Conservation (phyloP, 2,329 filamentous ascomycete species). For the Arthrobotrys pseudoclavata region DNA sequence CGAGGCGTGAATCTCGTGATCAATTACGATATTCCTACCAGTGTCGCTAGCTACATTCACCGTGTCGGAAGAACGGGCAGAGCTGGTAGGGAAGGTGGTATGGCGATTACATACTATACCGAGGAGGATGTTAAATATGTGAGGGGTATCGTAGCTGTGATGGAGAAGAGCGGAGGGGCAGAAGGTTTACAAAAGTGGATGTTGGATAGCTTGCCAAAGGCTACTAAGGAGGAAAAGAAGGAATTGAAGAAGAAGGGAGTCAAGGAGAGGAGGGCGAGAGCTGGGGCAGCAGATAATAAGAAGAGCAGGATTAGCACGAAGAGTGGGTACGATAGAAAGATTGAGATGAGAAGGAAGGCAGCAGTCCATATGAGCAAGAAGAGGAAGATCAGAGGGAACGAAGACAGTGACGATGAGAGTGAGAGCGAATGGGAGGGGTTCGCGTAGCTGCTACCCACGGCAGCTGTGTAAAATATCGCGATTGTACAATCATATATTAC, state of each 20-base stretch:
- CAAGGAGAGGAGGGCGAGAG: conserved; percentile 56
- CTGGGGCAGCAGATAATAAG: conserved; percentile 65
- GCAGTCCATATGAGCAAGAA: conserved; percentile 75
- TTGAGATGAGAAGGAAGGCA: conserved; percentile 76
- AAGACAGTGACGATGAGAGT: conserved; percentile 4
- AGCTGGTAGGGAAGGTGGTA: conserved; percentile 86
- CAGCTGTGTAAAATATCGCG: background rate
- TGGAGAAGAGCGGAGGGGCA: conserved; percentile 76
- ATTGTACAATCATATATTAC: background rate
- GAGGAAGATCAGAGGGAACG: conserved; percentile 65
- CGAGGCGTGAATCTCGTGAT: conserved; percentile 94
- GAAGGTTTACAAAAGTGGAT: conserved; percentile 83
- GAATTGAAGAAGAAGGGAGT: conserved; percentile 75
- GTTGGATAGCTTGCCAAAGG: conserved; percentile 84
- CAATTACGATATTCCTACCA: conserved; percentile 97
- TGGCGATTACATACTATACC: conserved; percentile 94
- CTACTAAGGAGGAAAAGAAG: conserved; percentile 86
- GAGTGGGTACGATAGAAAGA: conserved; percentile 79
- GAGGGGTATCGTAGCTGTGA: conserved; percentile 93
- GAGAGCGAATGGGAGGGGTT: conserved; percentile 55
- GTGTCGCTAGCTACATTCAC: conserved; percentile 90
- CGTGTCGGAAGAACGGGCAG: conserved; percentile 91
- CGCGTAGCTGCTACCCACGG: conserved; percentile 6
- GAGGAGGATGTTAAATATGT: conserved; percentile 92
- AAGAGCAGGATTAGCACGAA: conserved; percentile 83